A percentile compares a stretch with the other conserved stretches of the same genome.
Evolutionary conservation across 257 asterid genomes (phyloP).

Genomic region (Solanum rostratum): DNA sequence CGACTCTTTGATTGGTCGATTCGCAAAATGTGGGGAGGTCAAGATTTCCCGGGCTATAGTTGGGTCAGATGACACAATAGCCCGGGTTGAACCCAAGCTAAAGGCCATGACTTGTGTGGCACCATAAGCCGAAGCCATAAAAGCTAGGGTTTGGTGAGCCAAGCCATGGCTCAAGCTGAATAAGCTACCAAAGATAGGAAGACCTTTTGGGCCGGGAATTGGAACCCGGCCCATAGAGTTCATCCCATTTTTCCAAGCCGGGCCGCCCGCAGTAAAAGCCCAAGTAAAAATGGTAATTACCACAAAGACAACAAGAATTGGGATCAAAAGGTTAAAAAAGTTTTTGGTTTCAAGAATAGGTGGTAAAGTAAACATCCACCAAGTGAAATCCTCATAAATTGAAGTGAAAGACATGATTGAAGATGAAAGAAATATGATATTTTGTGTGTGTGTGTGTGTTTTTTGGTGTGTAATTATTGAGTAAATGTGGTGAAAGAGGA

Average conservation of each 20-base stretch:
- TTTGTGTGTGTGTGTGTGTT: too few species aligned
- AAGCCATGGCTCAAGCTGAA: conserved; percentile 47
- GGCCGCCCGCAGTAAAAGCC: conserved; percentile 36
- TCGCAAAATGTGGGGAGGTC: conserved; percentile 42
- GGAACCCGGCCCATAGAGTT: conserved; percentile 19
- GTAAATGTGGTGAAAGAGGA: background rate
- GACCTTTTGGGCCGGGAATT: conserved; percentile 45
- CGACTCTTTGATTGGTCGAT: conserved; percentile 49
- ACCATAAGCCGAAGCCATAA: conserved; percentile 22
- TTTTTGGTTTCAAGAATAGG: conserved; percentile 27
- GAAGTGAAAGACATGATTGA: conserved; percentile 26
- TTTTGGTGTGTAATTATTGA: background rate
- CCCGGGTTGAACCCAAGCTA: conserved; percentile 45
- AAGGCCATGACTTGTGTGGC: conserved; percentile 43
- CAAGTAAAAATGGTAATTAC: conserved; percentile 22
- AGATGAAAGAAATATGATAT: background rate
- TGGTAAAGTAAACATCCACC: conserved; percentile 33
- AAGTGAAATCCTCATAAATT: conserved; percentile 18
- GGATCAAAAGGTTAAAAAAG: background rate
- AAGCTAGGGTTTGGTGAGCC: conserved; percentile 45
- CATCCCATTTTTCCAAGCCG: conserved; percentile 41
- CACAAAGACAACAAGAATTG: background rate
- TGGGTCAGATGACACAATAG: conserved; percentile 33
- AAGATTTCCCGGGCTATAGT: conserved; percentile 36
- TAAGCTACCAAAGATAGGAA: conserved; percentile 53